Evolutionary conservation across 2,329 filamentous ascomycete species (phyloP).

Genomic region (Bisporella sp.): DNA sequence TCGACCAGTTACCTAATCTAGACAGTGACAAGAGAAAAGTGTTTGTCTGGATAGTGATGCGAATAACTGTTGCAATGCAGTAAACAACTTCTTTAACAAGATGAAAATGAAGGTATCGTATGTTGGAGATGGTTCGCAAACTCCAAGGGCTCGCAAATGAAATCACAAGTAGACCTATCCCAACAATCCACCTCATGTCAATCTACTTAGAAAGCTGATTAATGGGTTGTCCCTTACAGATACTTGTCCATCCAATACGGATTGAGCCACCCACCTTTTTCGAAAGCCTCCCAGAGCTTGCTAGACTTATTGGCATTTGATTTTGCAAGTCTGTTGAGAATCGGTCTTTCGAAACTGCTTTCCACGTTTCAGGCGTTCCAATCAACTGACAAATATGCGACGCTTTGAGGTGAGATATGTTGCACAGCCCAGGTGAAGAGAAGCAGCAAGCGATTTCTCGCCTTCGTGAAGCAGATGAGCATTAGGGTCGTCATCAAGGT

Average conservation of each 20-base stretch:
- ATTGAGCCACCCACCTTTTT: constrained; percentile 74
- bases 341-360: constrained; percentile 95
- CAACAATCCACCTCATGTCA: no score
- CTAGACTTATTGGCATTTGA: constrained; percentile 97
- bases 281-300: constrained; percentile 84
- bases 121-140: no score
- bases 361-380: constrained; percentile 56
- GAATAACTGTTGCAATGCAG: no score
- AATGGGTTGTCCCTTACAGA: constrained; percentile 8
- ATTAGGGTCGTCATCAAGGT: constrained; percentile 67
- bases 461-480: constrained; percentile 81
- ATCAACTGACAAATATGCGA: constrained; percentile 66
- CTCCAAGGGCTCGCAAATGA: no score
- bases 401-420: no score
- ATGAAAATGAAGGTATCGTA: no score
- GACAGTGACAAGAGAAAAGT: no score
- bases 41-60: no score
- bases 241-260: constrained; percentile 18
- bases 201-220: no score
- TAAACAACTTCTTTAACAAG: no score
- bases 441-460: constrained; percentile 70
- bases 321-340: constrained; percentile 93
- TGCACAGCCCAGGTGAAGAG: constrained; percentile 76
- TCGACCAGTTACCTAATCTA: no score
- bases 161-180: no score